Evolutionary conservation across 495 filamentous ascomycete genomes (phyloP), one percentile per base, ranked within the genome.

Genomic region (Staphylotrichum longicolle): DNA sequence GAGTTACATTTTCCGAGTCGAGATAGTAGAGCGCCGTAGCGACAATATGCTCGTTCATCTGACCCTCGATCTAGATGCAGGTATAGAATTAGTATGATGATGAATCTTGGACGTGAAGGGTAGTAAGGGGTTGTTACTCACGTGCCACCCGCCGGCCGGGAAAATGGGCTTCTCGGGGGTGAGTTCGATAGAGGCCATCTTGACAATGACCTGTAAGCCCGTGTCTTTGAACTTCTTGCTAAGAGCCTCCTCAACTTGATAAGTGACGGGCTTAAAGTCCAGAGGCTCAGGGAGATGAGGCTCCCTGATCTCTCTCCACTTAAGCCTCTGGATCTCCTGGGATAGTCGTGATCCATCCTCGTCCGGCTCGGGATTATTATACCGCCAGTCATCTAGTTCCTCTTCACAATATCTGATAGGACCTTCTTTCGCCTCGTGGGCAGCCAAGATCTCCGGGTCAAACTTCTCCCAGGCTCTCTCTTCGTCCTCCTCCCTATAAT

Each of bases 131-230:
- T 27, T 27, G 20, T 11, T 67, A 58, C 64, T 57, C 41, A 66
- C 72, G 61, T 83, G 83, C 74, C 74, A 77, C 3, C 56, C 48
- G 8, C 72, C 72, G 4, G 33, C 48, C 1, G 64, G 44, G 39
- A 70, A 68, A n/a, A 60, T 58, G 0, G 82, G 81, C 49, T 83
- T 85, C 46, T 83, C 82, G 0, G 86, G 85, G 0, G 80, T 84
- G 1, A 89, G 68, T 48, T 86, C 75, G 53, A 89, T 86, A 48
- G 81, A 82, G 5, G 81, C 80, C 51, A 89, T 71, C 63, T 88
- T 88, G 44, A 88, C 81, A 35, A 89, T 87, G 32, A 89, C 74
- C 62, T 89, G 87, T 4, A 88, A 63, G 0, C 78, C 80, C 0
- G 59, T 61, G 14, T 72, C 58, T 27, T 70, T 69, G 65, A 82